phyloP scores from a whole-genome alignment of 1,284 basidiomycete genomes.

The Fomitopsis palustris region DNA sequence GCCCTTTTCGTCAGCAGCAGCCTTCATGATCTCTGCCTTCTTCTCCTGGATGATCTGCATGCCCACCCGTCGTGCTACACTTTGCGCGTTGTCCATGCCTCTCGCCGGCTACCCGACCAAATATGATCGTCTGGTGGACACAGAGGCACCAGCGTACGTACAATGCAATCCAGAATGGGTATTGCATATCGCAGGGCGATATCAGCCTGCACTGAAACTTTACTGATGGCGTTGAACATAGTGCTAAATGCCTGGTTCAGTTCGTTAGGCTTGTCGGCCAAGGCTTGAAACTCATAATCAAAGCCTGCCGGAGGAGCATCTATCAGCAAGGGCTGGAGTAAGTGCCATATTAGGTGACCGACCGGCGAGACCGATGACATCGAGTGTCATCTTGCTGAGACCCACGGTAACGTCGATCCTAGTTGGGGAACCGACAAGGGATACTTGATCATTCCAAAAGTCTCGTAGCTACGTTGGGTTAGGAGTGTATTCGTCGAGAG shows the following conservation, averaged over 20 bases:
- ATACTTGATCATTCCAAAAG: slow-evolving; percentile 17
- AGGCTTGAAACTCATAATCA: slow-evolving; percentile 46
- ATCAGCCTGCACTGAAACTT: background rate
- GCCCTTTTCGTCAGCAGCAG: slow-evolving; percentile 9
- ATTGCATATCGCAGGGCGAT: background rate
- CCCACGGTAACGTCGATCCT: slow-evolving; percentile 38
- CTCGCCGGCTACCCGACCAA: slow-evolving; percentile 21
- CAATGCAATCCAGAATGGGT: background rate
- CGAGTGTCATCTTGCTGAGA: slow-evolving; percentile 42
- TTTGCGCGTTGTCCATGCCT: slow-evolving; percentile 18
- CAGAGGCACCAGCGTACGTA: background rate
- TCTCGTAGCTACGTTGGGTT: slow-evolving; percentile 24
- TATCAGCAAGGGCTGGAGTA: background rate
- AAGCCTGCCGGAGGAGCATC: slow-evolving; percentile 33
- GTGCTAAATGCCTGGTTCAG: slow-evolving; percentile 37
- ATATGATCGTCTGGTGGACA: background rate
- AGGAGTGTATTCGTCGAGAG: background rate
- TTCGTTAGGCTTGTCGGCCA: slow-evolving; percentile 32
- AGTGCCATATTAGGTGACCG: background rate
- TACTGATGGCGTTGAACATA: slow-evolving; percentile 4
- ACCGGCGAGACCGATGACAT: slow-evolving; percentile 51
- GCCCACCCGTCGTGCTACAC: slow-evolving; percentile 33
- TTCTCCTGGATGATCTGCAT: slow-evolving; percentile 36
- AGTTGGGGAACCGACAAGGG: background rate
- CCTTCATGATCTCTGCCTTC: slow-evolving; percentile 28